phyloP scores from a whole-genome alignment of 2,329 filamentous ascomycete species.

The Beauveria brongniartii region DNA sequence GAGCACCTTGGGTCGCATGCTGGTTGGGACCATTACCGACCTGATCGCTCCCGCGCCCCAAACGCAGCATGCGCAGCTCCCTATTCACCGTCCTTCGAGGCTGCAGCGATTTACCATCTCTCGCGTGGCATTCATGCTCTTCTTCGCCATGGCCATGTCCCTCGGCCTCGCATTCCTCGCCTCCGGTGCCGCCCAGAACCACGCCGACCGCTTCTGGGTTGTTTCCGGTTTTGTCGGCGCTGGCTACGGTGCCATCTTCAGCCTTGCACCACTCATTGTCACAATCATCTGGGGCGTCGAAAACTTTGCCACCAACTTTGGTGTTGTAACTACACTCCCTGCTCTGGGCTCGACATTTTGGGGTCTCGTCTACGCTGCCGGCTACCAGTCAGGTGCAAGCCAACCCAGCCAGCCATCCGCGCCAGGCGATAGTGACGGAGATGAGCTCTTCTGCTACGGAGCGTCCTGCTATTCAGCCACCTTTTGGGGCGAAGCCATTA shows the following conservation, averaged over 20 bases:
- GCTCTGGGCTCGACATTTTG: constrained; percentile 82
- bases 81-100: constrained; percentile 19
- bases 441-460: constrained; percentile 68
- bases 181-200: constrained; percentile 64
- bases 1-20: constrained; percentile 81
- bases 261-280: constrained; percentile 81
- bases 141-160: constrained; percentile 66
- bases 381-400: constrained; percentile 63
- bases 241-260: constrained; percentile 89
- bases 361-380: constrained; percentile 78
- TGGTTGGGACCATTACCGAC: constrained; percentile 84
- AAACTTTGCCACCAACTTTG: constrained; percentile 98
- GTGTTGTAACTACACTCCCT: constrained; percentile 86
- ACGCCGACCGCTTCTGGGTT: constrained; percentile 73
- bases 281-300: constrained; percentile 98
- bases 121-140: constrained; percentile 70
- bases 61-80: constrained; percentile 47
- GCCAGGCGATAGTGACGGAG: constrained; percentile 24
- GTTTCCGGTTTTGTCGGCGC: constrained; percentile 79
- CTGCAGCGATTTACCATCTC: constrained; percentile 53
- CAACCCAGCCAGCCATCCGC: constrained; percentile 23
- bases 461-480: constrained; percentile 69
- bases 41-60: constrained; percentile 64
- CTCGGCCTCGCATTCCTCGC: constrained; percentile 71
- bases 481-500: constrained; percentile 79